phyloP scores from a whole-genome alignment of 108 stramenopile genomes.

The Pseudonitzschia multiseries region DNA sequence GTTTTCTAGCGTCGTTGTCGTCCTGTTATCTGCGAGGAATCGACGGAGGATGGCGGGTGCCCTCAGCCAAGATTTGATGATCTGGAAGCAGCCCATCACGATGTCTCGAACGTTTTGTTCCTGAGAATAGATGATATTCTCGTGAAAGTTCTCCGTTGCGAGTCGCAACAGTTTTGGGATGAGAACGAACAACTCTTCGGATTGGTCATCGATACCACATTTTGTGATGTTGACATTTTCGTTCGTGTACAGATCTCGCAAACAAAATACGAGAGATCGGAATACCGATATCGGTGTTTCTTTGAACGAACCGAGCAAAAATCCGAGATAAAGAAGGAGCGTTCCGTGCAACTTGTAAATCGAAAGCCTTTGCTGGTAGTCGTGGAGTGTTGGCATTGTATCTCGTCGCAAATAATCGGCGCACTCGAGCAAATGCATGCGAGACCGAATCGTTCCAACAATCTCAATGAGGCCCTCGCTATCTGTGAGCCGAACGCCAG shows the following conservation, averaged over 20 bases:
- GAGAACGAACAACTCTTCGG: slow-evolving; percentile 3
- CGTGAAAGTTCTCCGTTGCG: not conserved
- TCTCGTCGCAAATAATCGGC: not conserved
- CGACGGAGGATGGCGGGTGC: not conserved
- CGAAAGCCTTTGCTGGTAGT: not conserved
- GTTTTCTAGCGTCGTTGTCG: not conserved
- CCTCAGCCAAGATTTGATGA: slow-evolving; percentile 9
- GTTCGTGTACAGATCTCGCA: not conserved
- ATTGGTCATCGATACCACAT: not conserved
- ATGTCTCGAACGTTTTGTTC: not conserved
- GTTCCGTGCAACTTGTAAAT: not conserved
- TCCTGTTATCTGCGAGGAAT: not conserved
- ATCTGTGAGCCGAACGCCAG: not conserved
- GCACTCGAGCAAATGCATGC: not conserved
- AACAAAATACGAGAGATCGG: slow-evolving; percentile 10
- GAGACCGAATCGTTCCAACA: not conserved
- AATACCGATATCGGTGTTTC: not conserved
- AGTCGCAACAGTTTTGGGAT: not conserved
- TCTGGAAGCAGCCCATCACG: not conserved
- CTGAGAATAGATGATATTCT: not conserved
- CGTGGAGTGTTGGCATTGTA: not conserved
- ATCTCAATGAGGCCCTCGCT: slow-evolving; percentile 3
- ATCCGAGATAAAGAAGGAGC: slow-evolving; percentile 3
- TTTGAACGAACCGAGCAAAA: slow-evolving; percentile 4
- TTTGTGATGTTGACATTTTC: not conserved